phyloP scores from a whole-genome alignment of 108 stramenopile genomes.

The Cyclotella distinguenda region DNA sequence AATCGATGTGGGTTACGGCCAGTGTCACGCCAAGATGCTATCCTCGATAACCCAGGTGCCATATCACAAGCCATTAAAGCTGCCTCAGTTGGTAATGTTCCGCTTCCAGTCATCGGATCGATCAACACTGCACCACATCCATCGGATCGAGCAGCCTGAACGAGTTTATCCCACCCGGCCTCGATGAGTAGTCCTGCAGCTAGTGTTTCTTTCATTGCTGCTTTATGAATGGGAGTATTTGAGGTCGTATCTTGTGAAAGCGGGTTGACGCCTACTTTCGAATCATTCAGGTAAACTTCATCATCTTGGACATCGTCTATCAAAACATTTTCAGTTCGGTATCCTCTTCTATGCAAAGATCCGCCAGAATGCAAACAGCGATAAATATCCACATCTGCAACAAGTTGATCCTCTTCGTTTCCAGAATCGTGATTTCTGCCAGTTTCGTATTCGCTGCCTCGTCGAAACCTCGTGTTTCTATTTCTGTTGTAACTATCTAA shows the following conservation, averaged over 20 bases:
- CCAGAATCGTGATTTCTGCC: neutral
- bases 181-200: conserved; percentile 74
- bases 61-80: conserved; percentile 74
- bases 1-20: conserved; percentile 42
- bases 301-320: no score
- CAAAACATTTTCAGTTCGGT: no score
- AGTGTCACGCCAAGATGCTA: conserved; percentile 39
- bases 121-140: conserved; percentile 42
- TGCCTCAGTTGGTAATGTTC: conserved; percentile 71
- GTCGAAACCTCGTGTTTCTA: conserved; percentile 5
- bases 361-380: conserved; percentile 69
- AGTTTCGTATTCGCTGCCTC: neutral
- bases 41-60: conserved; percentile 74
- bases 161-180: conserved; percentile 63
- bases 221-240: conserved; percentile 59
- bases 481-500: conserved; percentile 5
- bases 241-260: no score
- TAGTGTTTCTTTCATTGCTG: conserved; percentile 84
- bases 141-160: conserved; percentile 41
- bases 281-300: no score
- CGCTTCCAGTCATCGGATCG: conserved; percentile 87
- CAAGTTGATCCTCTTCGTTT: conserved; percentile 39
- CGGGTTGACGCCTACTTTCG: no score
- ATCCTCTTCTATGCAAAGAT: conserved; percentile 68
- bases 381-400: conserved; percentile 63